Conservation (phyloP, 192 early-diverging fungal species). For the Tieghemiomyces parasiticus region DNA sequence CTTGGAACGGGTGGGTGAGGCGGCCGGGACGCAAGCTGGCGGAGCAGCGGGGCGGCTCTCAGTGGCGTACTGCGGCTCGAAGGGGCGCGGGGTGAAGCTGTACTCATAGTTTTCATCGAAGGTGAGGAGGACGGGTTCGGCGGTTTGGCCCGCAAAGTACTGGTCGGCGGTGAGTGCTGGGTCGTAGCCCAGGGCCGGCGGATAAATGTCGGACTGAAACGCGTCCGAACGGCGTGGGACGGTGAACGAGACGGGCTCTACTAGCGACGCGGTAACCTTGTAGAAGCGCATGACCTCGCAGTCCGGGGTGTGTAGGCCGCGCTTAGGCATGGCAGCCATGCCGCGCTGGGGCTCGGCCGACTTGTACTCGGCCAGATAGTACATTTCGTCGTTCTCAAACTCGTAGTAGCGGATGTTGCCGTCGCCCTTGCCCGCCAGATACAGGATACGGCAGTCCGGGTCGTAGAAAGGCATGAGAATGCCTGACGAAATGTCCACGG, state of each 20-base stretch:
- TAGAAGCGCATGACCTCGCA: conserved; percentile 87
- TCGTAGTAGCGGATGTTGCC: conserved; percentile 99
- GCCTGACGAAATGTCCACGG: conserved; percentile 86
- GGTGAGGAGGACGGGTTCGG: conserved; percentile 47
- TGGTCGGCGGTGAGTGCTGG: conserved; percentile 81
- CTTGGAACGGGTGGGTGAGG: background rate
- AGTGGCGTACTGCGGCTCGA: conserved; percentile 19
- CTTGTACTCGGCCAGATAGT: conserved; percentile 75
- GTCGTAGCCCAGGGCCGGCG: conserved; percentile 62
- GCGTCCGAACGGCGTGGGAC: conserved; percentile 91
- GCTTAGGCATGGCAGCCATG: conserved; percentile 85
- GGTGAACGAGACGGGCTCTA: conserved; percentile 94
- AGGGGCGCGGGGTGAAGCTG: conserved; percentile 15
- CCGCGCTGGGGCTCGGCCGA: conserved; percentile 88
- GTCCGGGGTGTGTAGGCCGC: conserved; percentile 68
- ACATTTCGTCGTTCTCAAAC: conserved; percentile 87
- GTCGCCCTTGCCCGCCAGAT: conserved; percentile 94
- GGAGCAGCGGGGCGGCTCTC: too few relatives aligned
- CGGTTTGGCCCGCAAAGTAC: conserved; percentile 77
- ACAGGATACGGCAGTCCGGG: conserved; percentile 76
- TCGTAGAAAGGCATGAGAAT: conserved; percentile 97
- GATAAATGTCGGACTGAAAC: conserved; percentile 95
- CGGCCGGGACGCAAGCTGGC: conserved; percentile 7
- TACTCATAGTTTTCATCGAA: conserved; percentile 21
- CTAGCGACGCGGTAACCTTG: conserved; percentile 70